Evolutionary conservation across 139 green algal genomes (phyloP).

Genomic region (Nannochloris sp.): DNA sequence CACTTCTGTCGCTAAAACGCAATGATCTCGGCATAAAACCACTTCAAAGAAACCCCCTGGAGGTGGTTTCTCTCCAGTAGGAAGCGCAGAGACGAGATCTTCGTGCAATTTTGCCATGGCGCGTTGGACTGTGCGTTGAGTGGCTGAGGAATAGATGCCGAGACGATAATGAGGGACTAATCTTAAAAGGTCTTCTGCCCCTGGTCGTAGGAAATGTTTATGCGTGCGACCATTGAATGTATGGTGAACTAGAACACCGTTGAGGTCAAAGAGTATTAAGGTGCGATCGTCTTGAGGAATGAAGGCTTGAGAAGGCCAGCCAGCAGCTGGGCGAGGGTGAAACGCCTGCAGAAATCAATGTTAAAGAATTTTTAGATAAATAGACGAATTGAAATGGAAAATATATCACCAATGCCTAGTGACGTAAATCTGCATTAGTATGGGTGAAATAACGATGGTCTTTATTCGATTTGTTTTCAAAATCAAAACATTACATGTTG

Average conservation of each 20-base stretch:
- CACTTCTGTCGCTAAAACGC: not conserved
- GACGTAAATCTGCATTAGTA: no score
- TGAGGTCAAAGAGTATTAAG: constrained; percentile 39
- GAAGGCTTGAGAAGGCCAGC: constrained; percentile 2
- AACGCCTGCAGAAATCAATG: no score
- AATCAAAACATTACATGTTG: no score
- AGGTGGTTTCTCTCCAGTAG: not conserved
- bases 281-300: not conserved
- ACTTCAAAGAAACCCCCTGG: constrained; percentile 1
- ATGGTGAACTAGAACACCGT: constrained; percentile 37
- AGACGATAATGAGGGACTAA: constrained; percentile 27
- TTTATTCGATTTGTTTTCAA: no score
- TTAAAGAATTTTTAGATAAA: no score
- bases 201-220: constrained; percentile 22
- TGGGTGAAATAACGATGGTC: no score
- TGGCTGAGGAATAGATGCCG: constrained; percentile 29
- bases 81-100: not conserved
- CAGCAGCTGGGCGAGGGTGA: no score
- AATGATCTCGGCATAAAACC: constrained; percentile 10
- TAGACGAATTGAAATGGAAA: no score
- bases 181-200: constrained; percentile 21
- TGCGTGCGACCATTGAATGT: constrained; percentile 2
- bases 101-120: constrained; percentile 14
- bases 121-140: constrained; percentile 13
- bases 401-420: no score